Evolutionary conservation across 257 asterid genomes (phyloP), one percentile per base, ranked within the genome.

Genomic region (Asclepias syriaca): DNA sequence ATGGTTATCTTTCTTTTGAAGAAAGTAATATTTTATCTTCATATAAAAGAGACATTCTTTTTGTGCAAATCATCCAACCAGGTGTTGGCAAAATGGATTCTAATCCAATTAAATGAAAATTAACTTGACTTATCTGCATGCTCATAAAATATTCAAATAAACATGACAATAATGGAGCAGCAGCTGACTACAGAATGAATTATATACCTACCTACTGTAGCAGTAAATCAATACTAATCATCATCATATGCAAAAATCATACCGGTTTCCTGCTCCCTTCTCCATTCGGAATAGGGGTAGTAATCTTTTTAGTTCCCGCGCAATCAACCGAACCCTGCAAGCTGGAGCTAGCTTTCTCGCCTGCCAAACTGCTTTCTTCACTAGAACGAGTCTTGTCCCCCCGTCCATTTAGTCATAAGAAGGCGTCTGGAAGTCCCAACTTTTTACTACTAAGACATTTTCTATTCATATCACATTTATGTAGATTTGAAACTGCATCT

Each of bases 381-480:
- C 21, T 53, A 37, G 29, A 51, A 71, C 68, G 45, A 58, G 22
- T 79, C 48, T 32, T 60, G 24, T 72, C 72, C 37, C 54, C n/a
- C 71, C 55, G 58, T 77, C 80, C 69, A 51, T 61, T 50, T 72
- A 76, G 72, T 88, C 86, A 88, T 79, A 83, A 82, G 80, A 91
- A 83, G 53, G 90, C 90, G 76, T 87, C 89, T 34, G 90, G 82
- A 46, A 85, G 83, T 63, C 91, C 86, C 63, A 81, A 60, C 63
- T 85, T 83, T 61, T 65, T 76, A 19, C 69, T 76, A 48, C 65
- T 59, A n/a, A 85, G 87, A 54, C 86, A 81, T 77, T 82, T 86
- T 78, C 89, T 83, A 37, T 84, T 89, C 32, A 84, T 80, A 71
- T 87, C 90, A 60, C 82, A 87, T 75, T 84, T 84, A 77, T 86